These are phyloP conservation scores for Fusarium cicatricum DNA, from an alignment of 2,329 filamentous ascomycete species.

Conservation along the genomic window DNA sequence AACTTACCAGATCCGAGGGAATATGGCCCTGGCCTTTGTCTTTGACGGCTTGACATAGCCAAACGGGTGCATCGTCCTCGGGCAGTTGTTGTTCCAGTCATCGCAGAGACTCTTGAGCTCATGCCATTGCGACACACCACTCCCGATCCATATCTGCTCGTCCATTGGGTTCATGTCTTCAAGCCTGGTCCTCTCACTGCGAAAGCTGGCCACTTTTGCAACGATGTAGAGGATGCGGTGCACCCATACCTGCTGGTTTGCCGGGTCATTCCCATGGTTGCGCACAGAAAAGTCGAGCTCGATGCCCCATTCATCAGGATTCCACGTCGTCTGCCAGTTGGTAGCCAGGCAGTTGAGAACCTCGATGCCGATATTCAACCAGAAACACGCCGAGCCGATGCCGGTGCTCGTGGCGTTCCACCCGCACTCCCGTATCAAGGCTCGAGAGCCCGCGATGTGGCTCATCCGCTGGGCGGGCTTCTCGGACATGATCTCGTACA, in stretches of 20 bases:
- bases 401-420: constrained; percentile 85
- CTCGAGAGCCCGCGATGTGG: constrained; percentile 85
- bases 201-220: constrained; percentile 87
- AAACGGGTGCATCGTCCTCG: constrained; percentile 87
- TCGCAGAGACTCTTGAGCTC: constrained; percentile 83
- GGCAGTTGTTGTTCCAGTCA: constrained; percentile 80
- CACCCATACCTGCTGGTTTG: constrained; percentile 77
- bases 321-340: constrained; percentile 87
- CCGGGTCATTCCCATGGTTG: constrained; percentile 57
- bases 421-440: constrained; percentile 86
- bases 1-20: constrained; percentile 84
- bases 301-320: constrained; percentile 89
- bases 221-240: constrained; percentile 89
- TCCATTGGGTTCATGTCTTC: constrained; percentile 67
- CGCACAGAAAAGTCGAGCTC: constrained; percentile 68
- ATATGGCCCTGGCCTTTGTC: constrained; percentile 74
- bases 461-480: constrained; percentile 83
- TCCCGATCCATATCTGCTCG: constrained; percentile 69
- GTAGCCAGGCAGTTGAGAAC: constrained; percentile 87
- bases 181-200: constrained; percentile 71
- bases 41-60: constrained; percentile 76
- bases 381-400: constrained; percentile 89
- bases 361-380: constrained; percentile 92
- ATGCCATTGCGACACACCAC: constrained; percentile 79
- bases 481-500: constrained; percentile 93